Evolutionary conservation across 2,329 filamentous ascomycete species (phyloP), one percentile per base, ranked within the genome.

Genomic region (Pseudogymnoascus sp.): DNA sequence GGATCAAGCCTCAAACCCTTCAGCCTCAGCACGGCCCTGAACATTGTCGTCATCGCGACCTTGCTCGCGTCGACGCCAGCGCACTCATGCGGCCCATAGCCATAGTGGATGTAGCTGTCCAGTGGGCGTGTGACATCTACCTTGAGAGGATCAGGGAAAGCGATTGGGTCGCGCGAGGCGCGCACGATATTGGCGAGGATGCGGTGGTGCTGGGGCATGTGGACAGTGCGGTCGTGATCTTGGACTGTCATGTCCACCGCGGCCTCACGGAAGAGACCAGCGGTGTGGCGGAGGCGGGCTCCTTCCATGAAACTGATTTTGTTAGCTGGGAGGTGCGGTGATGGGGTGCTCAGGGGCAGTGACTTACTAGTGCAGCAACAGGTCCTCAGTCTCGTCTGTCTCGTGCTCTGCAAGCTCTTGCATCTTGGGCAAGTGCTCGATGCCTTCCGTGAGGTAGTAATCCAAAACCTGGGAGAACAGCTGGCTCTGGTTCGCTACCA

Each of bases 381-480:
- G 76, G 1, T 84, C 79, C 66, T 91, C 87, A 0, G 80, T 82
- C 66, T 86, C 82, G 1, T 77, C 77, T 0, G 80, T 77, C 4
- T 84, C 78, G 40, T 80, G 71, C 35, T 79, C 76, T 28, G 90
- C 84, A 14, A 89, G 76, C 16, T 76, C 76, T 67, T 87, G 80
- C 62, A 92, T 80, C 47, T 85, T 82, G 0, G 82, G 77, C 0
- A 89, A 73, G 69, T 91, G 78, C 11, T 76, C 67, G 62, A 78
- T 74, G 67, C 84, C 82, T 33, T 82, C 75, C 0, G 83, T 82
- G 4, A 92, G 79, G 71, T 89, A 92, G 75, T 84, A 91, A 71
- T 92, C 88, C 16, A 91, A 78, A 1, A 88, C 80, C 75, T 90
- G 87, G 1, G 87, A 84, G 71, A 92, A 91, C 69, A 88, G 78